Evolutionary conservation across 1,284 basidiomycete species (phyloP), one percentile per base, ranked within the genome.

Genomic region (Xerocomus amazonicus): DNA sequence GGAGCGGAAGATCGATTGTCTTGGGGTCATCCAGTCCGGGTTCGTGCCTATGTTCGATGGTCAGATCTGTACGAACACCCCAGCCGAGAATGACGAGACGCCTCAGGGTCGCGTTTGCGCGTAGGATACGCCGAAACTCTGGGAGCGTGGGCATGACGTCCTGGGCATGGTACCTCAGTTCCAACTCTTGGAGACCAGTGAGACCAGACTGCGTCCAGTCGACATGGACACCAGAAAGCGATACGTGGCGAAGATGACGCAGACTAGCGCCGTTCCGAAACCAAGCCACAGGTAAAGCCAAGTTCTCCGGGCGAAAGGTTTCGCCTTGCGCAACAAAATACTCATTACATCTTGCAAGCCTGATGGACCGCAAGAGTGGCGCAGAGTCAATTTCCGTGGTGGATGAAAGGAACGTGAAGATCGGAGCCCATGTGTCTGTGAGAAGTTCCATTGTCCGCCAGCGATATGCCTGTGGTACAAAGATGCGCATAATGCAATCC

Each of bases 361-460:
- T 68, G n/a, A 81, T 53, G 1, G 57, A 59, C 43, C 72, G 61
- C 2, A 81, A 61, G 35, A 62, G 53, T 2, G 72, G 73, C 1
- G 68, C 66, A 3, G 62, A 57, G 14, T 58, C 54, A 27, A 70
- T 59, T 6, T 59, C 52, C 7, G 59, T 59, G 4, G 73, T 72
- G 39, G 63, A 66, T 39, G 65, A 65, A 8, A 82, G 69, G 55
- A 82, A 79, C 5, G 70, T 65, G 55, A 73, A 74, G 7, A 81
- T 73, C 12, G 80, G 79, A 5, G 67, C 67, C 80, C 80, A 82
- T 4, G 77, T 81, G 52, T 81, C 79, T 1, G 77, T 72, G 37
- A 78, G 62, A 23, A 82, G 62, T 47, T 76, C 72, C 40, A 81
- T 46, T 9, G 54, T 62, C 42, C 67, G 63, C 79, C 79, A 82